Base-by-base conservation (phyloP, 2,329 filamentous ascomycete genomes). In the Myriosclerotinia scirpicola region DNA sequence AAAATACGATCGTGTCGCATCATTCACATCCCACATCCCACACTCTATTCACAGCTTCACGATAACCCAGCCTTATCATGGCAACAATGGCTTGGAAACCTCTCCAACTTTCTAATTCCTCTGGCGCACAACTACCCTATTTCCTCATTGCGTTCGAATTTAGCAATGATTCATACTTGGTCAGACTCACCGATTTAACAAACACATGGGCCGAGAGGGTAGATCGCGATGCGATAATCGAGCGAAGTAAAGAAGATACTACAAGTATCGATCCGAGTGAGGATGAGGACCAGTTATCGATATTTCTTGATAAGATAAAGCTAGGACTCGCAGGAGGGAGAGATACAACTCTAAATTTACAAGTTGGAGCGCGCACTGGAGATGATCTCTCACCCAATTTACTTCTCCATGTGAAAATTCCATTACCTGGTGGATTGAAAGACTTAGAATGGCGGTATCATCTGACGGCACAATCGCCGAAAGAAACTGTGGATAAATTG, bases 241-340 rank as follows among this genome's bases (percentile, higher is more conserved):
- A 82, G 67, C 85, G 89, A 67, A 89, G 86, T 40, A 81, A 85
- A 66, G 78, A 83, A 34, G 83, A 88, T 71, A 83, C 87, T 71
- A 90, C 88, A 20, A 87, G 85, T 68, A 92, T 94, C 68, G 90
- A 94, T 74, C 87, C 91, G 70, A 77, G 74, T 20, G 88, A 89
- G 68, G 80, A 89, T 68, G 80, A 82, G 0, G 84, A 86, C 61
- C 90, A 94, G 73, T 85, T 91, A 78, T 75, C 78, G 36, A 87
- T 87, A 61, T 86, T 94, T 62, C 79, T 93, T 17, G 81, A 84
- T 30, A 88, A 89, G 72, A 79, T 94, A 22, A 77, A 80, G 59
- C 73, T 83, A 80, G 79, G 80, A 70, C 67, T 85, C 73, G 26
- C 78, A 79, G 48, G 74, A 75, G 26, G 80, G 79, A 48, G 81